Evolutionary conservation across 2,329 filamentous ascomycete species (phyloP).

Genomic region (Penicillium sp.): DNA sequence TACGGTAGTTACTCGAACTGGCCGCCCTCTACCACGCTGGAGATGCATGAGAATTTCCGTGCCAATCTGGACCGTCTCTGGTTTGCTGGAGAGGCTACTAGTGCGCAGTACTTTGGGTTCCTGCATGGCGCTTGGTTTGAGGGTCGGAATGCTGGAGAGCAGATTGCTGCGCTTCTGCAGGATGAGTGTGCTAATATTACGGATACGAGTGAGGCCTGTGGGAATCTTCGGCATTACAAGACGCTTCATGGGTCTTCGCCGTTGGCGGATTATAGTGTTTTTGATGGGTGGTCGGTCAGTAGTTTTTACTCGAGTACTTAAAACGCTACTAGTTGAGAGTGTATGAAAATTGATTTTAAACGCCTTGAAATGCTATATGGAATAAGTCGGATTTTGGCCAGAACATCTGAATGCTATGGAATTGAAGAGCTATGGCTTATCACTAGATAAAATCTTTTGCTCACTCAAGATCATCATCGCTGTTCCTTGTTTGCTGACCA

Average conservation of each 20-base stretch:
- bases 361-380: no score
- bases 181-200: conserved; percentile 9
- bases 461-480: no score
- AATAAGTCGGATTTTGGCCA: no score
- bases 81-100: conserved; percentile 67
- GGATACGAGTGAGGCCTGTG: conserved; percentile 11
- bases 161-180: conserved; percentile 16
- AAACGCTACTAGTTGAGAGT: neutral
- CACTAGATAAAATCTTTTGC: no score
- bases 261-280: conserved; percentile 21
- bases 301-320: conserved; percentile 21
- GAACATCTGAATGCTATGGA: no score
- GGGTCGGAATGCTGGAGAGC: conserved; percentile 51
- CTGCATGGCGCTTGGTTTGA: conserved; percentile 64
- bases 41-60: conserved; percentile 67
- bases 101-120: conserved; percentile 64
- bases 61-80: conserved; percentile 63
- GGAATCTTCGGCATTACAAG: conserved; percentile 14
- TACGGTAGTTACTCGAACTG: conserved; percentile 69
- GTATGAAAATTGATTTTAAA: no score
- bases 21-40: conserved; percentile 63
- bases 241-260: conserved; percentile 15
- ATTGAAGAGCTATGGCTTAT: no score
- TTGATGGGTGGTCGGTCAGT: conserved; percentile 20
- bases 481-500: no score